Base-by-base conservation (phyloP, 1,284 basidiomycete species). In the Naganishia cerealis region DNA sequence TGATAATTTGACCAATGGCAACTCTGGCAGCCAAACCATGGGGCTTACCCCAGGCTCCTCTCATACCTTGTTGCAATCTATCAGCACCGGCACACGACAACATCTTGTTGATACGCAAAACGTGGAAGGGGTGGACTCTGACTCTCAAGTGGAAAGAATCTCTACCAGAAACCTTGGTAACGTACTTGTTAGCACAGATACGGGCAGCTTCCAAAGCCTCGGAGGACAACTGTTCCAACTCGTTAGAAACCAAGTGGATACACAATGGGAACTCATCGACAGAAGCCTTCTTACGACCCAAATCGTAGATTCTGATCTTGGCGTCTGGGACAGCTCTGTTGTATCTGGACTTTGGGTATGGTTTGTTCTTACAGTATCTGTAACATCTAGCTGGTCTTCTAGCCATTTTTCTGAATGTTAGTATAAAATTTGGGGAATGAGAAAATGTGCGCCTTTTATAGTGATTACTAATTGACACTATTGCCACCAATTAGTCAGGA, bases 21-120 rank as follows among this genome's bases (percentile, higher is more conserved):
- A 69, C 67, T 58, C 67, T 62, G 58, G 67, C 67, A 55, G 65
- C 67, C 55, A 50, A 57, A 57, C 67, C 95, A 83, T 96, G 98
- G 61, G 95, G 94, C 86, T 98, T 97, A 77, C 95, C 95, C 94
- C 94, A 99, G 71, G 95, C 95, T 77, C 95, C 95, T 85, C 95
- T 92, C 95, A 99, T 98, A 84, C 95, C 95, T 70, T 95, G 96
- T 83, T 98, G 94, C 75, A 94, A 88, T 83, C 79, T 86, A 94
- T 98, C 95, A 77, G 95, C 94, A 80, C 95, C 95, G 76, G 95
- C 95, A 82, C 95, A 97, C 71, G 90, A 92, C 86, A 98, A 92
- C 92, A 97, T 98, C 89, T 99, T 99, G 91, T 99, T 97, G 90
- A 97, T 98, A 75, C 95, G 91, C 83, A 99, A 84, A 75, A 98